These are phyloP conservation scores for Saturnispora sekii DNA, from an alignment of 805 yeast genomes.

Conservation along the genomic window DNA sequence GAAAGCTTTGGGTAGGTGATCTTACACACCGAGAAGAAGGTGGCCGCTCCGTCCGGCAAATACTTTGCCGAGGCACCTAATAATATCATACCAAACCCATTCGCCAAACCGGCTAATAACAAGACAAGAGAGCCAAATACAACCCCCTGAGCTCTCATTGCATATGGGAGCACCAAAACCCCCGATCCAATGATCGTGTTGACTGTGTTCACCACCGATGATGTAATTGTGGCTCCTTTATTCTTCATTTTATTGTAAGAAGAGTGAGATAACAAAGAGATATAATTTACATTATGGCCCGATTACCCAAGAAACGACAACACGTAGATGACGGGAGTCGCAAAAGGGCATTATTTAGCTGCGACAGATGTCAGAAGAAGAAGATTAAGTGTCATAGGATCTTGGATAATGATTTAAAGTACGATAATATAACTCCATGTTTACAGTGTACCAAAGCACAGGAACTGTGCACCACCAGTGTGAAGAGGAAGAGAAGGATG, in stretches of 20 bases:
- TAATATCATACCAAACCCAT: constrained; percentile 58
- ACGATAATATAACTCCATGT: constrained; percentile 33
- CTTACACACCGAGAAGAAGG: constrained; percentile 62
- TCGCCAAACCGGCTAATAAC: constrained; percentile 51
- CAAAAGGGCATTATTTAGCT: constrained; percentile 34
- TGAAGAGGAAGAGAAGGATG: constrained; percentile 33
- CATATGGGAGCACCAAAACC: constrained; percentile 63
- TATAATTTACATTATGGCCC: neutral
- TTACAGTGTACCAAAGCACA: constrained; percentile 29
- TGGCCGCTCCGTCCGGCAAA: constrained; percentile 50
- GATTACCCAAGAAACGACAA: constrained; percentile 25
- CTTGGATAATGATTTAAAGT: constrained; percentile 25
- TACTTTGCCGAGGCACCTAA: constrained; percentile 50
- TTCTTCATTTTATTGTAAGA: neutral
- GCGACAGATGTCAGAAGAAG: constrained; percentile 36
- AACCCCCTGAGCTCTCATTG: constrained; percentile 60
- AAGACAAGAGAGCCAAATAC: constrained; percentile 47
- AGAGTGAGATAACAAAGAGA: neutral
- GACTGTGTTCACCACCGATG: constrained; percentile 57
- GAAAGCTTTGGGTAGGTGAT: constrained; percentile 64
- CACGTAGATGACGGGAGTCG: constrained; percentile 30
- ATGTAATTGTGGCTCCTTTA: constrained; percentile 39
- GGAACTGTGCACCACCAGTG: constrained; percentile 32
- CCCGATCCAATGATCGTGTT: constrained; percentile 83
- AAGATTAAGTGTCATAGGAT: constrained; percentile 35